Conservation (phyloP, 306 rosid genomes). For the Vigna radiata region DNA sequence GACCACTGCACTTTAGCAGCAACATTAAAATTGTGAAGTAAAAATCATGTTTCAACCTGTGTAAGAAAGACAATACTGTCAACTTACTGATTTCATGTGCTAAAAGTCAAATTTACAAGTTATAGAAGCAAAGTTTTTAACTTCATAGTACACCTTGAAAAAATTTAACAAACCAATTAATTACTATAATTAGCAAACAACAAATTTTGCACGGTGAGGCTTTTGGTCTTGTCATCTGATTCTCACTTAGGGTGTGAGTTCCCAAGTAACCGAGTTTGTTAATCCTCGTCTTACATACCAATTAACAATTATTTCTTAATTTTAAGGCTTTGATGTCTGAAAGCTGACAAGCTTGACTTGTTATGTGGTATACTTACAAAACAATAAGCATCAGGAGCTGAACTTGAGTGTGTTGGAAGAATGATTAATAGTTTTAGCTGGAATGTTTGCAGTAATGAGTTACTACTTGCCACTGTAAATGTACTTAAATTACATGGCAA, state of each 20-base stretch:
- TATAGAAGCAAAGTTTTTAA: not conserved
- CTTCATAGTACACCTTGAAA: not conserved
- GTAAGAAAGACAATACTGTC: not conserved
- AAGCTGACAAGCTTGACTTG: not conserved
- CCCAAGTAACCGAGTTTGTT: constrained; percentile 39
- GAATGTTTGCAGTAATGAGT: no score
- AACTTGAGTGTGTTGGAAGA: not conserved
- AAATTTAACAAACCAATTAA: not conserved
- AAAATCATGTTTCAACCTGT: not conserved
- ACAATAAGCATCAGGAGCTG: no score
- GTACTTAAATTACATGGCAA: no score
- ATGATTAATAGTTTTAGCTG: not conserved
- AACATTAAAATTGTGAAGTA: constrained; percentile 7
- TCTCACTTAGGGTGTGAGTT: constrained; percentile 66
- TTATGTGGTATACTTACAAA: no score
- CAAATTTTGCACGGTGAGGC: not conserved
- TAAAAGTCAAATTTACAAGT: not conserved
- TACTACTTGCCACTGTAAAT: no score
- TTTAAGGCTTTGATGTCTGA: not conserved
- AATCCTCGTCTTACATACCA: not conserved
- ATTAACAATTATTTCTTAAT: no score
- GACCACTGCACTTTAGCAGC: constrained; percentile 53
- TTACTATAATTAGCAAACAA: not conserved
- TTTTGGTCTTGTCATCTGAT: constrained; percentile 59
- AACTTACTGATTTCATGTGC: not conserved